Conservation (phyloP, 805 yeast genomes). For the Cyberlindnera saturnus region DNA sequence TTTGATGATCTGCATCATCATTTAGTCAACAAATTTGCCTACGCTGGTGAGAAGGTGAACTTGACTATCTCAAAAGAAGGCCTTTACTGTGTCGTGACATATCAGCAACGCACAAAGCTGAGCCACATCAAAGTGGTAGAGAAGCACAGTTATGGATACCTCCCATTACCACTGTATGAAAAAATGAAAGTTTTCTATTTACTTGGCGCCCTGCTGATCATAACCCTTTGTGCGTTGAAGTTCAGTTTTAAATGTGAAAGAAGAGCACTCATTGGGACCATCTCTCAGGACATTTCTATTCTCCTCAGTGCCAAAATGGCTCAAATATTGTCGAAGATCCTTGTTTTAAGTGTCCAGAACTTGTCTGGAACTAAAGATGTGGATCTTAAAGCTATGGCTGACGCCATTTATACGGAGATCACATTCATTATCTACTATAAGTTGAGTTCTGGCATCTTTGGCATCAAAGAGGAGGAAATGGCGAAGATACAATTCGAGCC, state of each 20-base stretch:
- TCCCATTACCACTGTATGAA: slow-evolving; percentile 2
- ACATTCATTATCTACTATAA: slow-evolving; percentile 5
- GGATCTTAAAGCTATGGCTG: neutral
- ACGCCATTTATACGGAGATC: neutral
- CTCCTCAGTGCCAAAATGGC: neutral
- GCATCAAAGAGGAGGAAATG: slow-evolving; percentile 4
- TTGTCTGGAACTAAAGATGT: neutral
- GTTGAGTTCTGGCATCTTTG: slow-evolving; percentile 12
- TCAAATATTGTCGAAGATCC: neutral
- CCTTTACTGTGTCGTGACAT: slow-evolving; percentile 7
- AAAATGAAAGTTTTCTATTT: neutral
- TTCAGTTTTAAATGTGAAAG: slow-evolving; percentile 3
- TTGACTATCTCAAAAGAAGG: slow-evolving; percentile 3
- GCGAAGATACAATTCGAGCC: slow-evolving; percentile 1
- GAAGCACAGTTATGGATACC: slow-evolving; percentile 8
- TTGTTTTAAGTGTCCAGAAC: neutral
- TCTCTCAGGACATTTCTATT: slow-evolving; percentile 5
- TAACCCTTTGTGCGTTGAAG: neutral
- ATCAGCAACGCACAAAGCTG: slow-evolving; percentile 9
- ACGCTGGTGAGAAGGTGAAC: neutral
- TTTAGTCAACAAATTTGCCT: slow-evolving; percentile 1
- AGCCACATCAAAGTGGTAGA: slow-evolving; percentile 2
- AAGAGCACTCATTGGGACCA: slow-evolving; percentile 4
- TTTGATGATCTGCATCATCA: slow-evolving; percentile 1
- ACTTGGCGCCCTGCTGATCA: neutral